phyloP scores from a whole-genome alignment of 305 asterid genomes.

The Fraxinus albicans region DNA sequence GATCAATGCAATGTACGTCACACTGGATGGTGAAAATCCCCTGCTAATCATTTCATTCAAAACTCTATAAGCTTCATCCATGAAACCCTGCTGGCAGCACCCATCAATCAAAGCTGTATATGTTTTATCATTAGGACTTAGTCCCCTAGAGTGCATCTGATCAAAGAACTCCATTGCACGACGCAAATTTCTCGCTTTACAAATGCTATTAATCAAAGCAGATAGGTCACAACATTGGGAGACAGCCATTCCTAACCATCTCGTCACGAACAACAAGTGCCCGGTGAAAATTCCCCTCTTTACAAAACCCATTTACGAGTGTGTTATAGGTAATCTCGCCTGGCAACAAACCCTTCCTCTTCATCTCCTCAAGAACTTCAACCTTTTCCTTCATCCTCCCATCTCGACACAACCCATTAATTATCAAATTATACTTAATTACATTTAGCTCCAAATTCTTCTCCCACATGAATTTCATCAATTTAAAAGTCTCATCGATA shows the following conservation, averaged over 20 bases:
- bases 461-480: slow-evolving; percentile 51
- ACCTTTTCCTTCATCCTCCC: slow-evolving; percentile 67
- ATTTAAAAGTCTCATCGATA: slow-evolving; percentile 38
- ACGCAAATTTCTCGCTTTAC: slow-evolving; percentile 59
- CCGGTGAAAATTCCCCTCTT: slow-evolving; percentile 66
- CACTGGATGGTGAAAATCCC: slow-evolving; percentile 70
- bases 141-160: slow-evolving; percentile 67
- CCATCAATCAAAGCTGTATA: slow-evolving; percentile 83
- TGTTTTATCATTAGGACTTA: slow-evolving; percentile 71
- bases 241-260: slow-evolving; percentile 75
- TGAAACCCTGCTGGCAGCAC: slow-evolving; percentile 70
- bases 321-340: slow-evolving; percentile 82
- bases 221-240: slow-evolving; percentile 80
- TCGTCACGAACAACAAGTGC: slow-evolving; percentile 75
- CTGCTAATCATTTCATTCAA: slow-evolving; percentile 51
- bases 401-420: slow-evolving; percentile 70
- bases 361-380: slow-evolving; percentile 60
- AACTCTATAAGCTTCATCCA: slow-evolving; percentile 67
- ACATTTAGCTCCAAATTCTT: slow-evolving; percentile 65
- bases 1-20: slow-evolving; percentile 73
- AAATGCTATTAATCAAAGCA: slow-evolving; percentile 71
- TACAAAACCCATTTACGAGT: slow-evolving; percentile 76
- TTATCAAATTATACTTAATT: slow-evolving; percentile 67
- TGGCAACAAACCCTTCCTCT: slow-evolving; percentile 53
- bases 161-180: slow-evolving; percentile 73